phyloP scores from a whole-genome alignment of 2,329 filamentous ascomycete species.

The Lachnellula subtilissima region DNA sequence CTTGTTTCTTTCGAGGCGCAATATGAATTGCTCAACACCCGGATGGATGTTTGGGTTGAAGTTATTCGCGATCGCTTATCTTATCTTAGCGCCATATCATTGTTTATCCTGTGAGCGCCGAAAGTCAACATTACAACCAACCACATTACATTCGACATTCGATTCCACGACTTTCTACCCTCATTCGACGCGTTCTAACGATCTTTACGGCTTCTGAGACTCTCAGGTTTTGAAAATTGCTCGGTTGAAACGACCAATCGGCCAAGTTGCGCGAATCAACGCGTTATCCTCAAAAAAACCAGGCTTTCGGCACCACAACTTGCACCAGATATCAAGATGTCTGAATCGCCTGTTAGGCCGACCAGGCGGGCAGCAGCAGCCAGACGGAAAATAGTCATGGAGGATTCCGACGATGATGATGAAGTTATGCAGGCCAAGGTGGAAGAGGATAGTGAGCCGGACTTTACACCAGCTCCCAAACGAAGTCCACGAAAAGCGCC shows the following conservation, averaged over 20 bases:
- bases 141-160: conserved; percentile 9
- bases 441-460: conserved; percentile 63
- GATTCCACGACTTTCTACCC: conserved; percentile 3
- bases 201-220: background rate
- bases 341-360: conserved; percentile 44
- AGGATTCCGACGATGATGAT: conserved; percentile 73
- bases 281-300: conserved; percentile 2
- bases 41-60: conserved; percentile 2
- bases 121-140: background rate
- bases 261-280: background rate
- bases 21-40: background rate
- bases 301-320: background rate
- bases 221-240: no score
- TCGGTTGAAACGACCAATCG: background rate
- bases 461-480: conserved; percentile 65
- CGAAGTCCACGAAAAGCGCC: conserved; percentile 52
- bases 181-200: conserved; percentile 13
- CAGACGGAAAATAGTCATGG: conserved; percentile 68
- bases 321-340: conserved; percentile 14
- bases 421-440: conserved; percentile 55
- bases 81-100: conserved; percentile 21
- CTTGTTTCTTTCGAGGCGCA: background rate
- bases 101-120: background rate
- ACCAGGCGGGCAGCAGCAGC: conserved; percentile 52
- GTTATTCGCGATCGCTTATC: conserved; percentile 9